These are phyloP conservation scores for Phytopythium chamaehyphon DNA, from an alignment of 352 stramenopile genomes.

Conservation along the genomic window DNA sequence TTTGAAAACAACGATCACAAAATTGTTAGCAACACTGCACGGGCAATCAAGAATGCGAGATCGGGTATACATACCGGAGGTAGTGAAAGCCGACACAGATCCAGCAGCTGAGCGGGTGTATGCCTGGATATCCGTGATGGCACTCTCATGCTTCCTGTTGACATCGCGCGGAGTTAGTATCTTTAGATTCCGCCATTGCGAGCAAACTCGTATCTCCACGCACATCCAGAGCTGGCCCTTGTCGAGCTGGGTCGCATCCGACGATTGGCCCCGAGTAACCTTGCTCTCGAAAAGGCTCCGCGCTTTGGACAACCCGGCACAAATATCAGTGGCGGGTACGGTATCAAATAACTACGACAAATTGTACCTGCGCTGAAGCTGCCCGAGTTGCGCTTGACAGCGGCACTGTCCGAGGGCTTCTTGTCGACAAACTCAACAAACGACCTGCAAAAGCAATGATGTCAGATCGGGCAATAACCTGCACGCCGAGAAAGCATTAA, in stretches of 20 bases:
- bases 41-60: background rate
- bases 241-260: conserved; percentile 74
- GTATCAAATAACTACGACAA: background rate
- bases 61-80: conserved; percentile 49
- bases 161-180: background rate
- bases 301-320: conserved; percentile 19
- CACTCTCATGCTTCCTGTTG: conserved; percentile 77
- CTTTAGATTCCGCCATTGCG: too few species aligned
- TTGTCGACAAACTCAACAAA: conserved; percentile 78
- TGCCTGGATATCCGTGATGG: conserved; percentile 80
- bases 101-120: conserved; percentile 49
- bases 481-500: too few species aligned
- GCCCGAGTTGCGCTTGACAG: conserved; percentile 51
- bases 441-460: conserved; percentile 29
- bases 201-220: conserved; percentile 8
- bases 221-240: conserved; percentile 84
- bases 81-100: conserved; percentile 73
- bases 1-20: conserved; percentile 10
- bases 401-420: conserved; percentile 45
- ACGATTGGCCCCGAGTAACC: conserved; percentile 77
- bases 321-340: background rate
- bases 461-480: too few species aligned
- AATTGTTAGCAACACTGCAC: too few species aligned
- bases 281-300: conserved; percentile 85
- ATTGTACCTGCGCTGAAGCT: conserved; percentile 63